These are phyloP conservation scores for Alternaria consortialis DNA, from an alignment of 2,329 filamentous ascomycete species.

Conservation along the genomic window DNA sequence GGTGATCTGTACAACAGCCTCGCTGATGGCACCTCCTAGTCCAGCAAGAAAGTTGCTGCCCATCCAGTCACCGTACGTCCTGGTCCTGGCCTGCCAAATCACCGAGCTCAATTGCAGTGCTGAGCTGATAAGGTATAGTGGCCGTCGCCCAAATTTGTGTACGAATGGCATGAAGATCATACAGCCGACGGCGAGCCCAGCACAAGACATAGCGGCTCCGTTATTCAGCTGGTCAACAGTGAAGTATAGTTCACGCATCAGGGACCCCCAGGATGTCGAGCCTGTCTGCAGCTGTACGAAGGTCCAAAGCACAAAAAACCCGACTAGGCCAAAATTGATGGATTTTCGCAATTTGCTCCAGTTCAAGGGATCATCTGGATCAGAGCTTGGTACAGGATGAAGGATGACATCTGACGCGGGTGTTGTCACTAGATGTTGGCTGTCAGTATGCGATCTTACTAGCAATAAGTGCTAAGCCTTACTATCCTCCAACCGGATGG, in stretches of 20 bases:
- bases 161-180: slow-evolving; percentile 58
- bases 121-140: slow-evolving; percentile 57
- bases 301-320: slow-evolving; percentile 55
- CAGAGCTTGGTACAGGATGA: slow-evolving; percentile 17
- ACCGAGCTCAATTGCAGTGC: slow-evolving; percentile 48
- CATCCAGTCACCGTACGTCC: slow-evolving; percentile 56
- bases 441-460: slow-evolving; percentile 2
- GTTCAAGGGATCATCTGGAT: slow-evolving; percentile 43
- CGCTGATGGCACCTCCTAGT: slow-evolving; percentile 55
- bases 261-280: slow-evolving; percentile 53
- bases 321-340: slow-evolving; percentile 54
- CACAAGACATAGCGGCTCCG: slow-evolving; percentile 57
- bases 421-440: slow-evolving; percentile 5
- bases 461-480: not conserved
- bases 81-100: slow-evolving; percentile 57
- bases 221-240: slow-evolving; percentile 53
- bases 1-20: slow-evolving; percentile 59
- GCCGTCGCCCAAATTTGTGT: slow-evolving; percentile 58
- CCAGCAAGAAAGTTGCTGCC: slow-evolving; percentile 56
- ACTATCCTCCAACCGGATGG: slow-evolving; percentile 17
- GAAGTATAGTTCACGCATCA: slow-evolving; percentile 57
- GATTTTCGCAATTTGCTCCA: slow-evolving; percentile 56
- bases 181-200: slow-evolving; percentile 53
- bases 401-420: slow-evolving; percentile 14
- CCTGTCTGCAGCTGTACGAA: slow-evolving; percentile 56